Conservation (phyloP, 2,329 filamentous ascomycete species). For the Lachnellula suecica region DNA sequence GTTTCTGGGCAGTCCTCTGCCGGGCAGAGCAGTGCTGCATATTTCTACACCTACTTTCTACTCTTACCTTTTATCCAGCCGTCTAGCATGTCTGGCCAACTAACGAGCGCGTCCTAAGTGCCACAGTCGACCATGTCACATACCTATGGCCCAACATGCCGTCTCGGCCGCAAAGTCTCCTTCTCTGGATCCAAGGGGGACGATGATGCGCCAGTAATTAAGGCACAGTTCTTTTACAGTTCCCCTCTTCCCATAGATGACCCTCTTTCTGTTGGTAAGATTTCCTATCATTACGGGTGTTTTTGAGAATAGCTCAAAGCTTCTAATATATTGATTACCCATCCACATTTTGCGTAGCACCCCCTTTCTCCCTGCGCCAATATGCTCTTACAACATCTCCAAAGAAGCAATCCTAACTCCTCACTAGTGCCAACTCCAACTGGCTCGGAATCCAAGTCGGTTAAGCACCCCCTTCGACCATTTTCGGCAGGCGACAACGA, state of each 20-base stretch:
- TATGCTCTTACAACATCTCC: no score
- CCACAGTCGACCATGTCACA: conserved; percentile 31
- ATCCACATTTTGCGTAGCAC: no score
- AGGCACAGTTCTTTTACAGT: conserved; percentile 81
- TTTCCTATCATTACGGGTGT: no score
- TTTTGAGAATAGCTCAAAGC: no score
- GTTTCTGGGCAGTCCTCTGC: no score
- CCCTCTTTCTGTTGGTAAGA: conserved; percentile 75
- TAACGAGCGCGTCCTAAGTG: not conserved
- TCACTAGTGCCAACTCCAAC: conserved; percentile 50
- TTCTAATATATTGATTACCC: no score
- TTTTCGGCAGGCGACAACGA: conserved; percentile 80
- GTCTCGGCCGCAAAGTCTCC: conserved; percentile 21
- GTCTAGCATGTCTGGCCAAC: not conserved
- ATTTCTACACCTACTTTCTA: not conserved
- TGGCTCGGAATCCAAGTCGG: conserved; percentile 48
- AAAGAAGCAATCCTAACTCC: no score
- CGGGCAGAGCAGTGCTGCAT: conserved; percentile 12
- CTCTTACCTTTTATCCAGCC: not conserved
- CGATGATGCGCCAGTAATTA: conserved; percentile 55
- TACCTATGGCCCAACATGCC: conserved; percentile 32
- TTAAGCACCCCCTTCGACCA: conserved; percentile 66
- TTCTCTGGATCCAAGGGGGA: conserved; percentile 24
- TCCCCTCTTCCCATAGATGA: conserved; percentile 84
- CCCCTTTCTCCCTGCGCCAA: no score